Evolutionary conservation across 2,329 filamentous ascomycete genomes (phyloP).

Genomic region (Paradendryphiella salina): DNA sequence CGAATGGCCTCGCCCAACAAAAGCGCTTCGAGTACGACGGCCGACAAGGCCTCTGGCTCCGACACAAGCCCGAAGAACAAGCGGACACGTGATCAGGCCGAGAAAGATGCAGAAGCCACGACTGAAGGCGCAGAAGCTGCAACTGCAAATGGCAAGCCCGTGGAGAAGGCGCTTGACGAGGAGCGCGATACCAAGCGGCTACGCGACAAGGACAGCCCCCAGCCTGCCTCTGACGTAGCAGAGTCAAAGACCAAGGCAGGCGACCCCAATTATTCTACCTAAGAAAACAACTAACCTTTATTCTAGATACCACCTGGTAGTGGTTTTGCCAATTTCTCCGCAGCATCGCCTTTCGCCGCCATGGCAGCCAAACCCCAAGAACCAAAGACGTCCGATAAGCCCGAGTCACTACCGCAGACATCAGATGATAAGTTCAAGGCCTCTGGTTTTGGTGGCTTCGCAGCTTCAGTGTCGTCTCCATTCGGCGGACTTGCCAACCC

Average conservation of each 20-base stretch:
- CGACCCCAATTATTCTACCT: background rate
- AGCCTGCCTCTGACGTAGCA: slow-evolving; percentile 21
- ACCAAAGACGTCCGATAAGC: slow-evolving; percentile 26
- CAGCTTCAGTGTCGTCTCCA: slow-evolving; percentile 45
- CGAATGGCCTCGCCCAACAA: slow-evolving; percentile 32
- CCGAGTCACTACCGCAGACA: slow-evolving; percentile 41
- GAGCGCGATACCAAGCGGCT: slow-evolving; percentile 44
- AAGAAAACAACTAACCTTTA: slow-evolving; percentile 13
- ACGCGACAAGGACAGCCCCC: slow-evolving; percentile 38
- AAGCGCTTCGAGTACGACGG: slow-evolving; percentile 2
- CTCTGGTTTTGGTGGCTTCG: slow-evolving; percentile 52
- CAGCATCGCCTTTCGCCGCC: slow-evolving; percentile 54
- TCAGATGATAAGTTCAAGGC: slow-evolving; percentile 56
- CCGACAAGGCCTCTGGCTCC: slow-evolving; percentile 12
- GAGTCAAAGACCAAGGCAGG: slow-evolving; percentile 33
- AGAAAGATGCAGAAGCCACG: slow-evolving; percentile 17
- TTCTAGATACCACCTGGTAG: slow-evolving; percentile 43
- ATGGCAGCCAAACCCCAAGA: slow-evolving; percentile 45
- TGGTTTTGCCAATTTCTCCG: slow-evolving; percentile 52
- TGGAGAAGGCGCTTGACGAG: slow-evolving; percentile 25
- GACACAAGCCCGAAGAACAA: slow-evolving; percentile 55
- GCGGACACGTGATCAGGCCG: slow-evolving; percentile 47
- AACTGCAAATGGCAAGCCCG: slow-evolving; percentile 20
- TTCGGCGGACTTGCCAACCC: slow-evolving; percentile 34
- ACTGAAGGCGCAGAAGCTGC: slow-evolving; percentile 16